These are phyloP conservation scores for Botrytis medusae DNA, from an alignment of 2,329 filamentous ascomycete genomes.

Conservation along the genomic window DNA sequence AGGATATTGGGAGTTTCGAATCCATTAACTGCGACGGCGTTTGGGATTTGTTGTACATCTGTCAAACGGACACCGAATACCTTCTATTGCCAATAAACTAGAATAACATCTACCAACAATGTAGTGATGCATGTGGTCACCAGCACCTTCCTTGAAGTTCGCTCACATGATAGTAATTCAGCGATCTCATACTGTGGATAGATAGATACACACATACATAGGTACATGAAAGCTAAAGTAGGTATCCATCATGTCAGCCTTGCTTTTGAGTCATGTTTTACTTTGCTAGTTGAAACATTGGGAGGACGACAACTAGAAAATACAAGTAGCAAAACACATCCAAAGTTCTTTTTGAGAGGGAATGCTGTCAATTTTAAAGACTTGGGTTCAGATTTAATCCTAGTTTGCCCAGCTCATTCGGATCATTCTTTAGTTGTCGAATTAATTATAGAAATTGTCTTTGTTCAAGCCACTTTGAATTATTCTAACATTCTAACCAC, in stretches of 20 bases:
- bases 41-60: constrained; percentile 36
- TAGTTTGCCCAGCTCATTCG: neutral
- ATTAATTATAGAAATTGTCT: constrained; percentile 2
- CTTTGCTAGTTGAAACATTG: neutral
- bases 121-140: constrained; percentile 8
- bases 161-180: neutral
- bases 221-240: neutral
- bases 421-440: neutral
- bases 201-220: neutral
- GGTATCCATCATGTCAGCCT: constrained; percentile 4
- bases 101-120: constrained; percentile 22
- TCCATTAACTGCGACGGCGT: constrained; percentile 31
- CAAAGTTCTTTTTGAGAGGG: neutral
- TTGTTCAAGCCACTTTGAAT: neutral
- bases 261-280: neutral
- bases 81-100: constrained; percentile 22
- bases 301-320: neutral
- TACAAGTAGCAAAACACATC: neutral
- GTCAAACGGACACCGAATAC: constrained; percentile 27
- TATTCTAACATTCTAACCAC: constrained; percentile 9
- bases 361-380: neutral
- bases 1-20: constrained; percentile 24
- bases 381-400: constrained; percentile 1
- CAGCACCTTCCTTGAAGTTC: neutral
- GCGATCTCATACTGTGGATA: neutral